phyloP scores from a whole-genome alignment of 768 basidiomycete genomes.

The Inosperma sp. region DNA sequence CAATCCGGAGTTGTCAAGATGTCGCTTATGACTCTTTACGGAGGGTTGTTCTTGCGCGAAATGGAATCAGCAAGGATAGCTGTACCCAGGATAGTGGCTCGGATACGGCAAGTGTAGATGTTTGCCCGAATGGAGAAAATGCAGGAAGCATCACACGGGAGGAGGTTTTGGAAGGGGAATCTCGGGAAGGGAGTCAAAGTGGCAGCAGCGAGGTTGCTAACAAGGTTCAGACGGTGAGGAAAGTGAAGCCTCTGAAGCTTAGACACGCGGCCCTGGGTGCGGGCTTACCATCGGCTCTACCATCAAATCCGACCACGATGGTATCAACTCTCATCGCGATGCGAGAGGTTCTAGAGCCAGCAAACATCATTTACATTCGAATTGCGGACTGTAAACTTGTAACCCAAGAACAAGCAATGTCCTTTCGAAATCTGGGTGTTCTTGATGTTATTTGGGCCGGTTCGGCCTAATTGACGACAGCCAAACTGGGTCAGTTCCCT shows the following conservation, averaged over 20 bases:
- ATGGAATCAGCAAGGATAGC: constrained; percentile 24
- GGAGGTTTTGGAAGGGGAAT: constrained; percentile 9
- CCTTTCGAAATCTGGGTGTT: constrained; percentile 37
- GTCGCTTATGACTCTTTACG: constrained; percentile 35
- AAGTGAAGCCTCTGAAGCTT: constrained; percentile 36
- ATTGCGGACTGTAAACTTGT: constrained; percentile 40
- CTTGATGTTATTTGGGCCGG: constrained; percentile 32
- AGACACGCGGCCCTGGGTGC: constrained; percentile 22
- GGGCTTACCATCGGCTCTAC: constrained; percentile 9
- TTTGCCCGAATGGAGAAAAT: background rate
- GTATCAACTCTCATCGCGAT: constrained; percentile 32
- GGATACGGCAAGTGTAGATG: background rate
- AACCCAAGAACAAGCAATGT: constrained; percentile 33
- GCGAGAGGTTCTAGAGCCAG: constrained; percentile 33
- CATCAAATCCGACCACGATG: constrained; percentile 19
- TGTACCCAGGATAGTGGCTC: constrained; percentile 12
- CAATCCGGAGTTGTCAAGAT: constrained; percentile 49
- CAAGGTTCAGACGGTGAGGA: constrained; percentile 19
- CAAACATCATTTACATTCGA: constrained; percentile 38
- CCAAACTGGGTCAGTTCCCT: background rate
- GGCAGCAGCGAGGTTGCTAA: background rate
- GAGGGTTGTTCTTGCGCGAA: constrained; percentile 35
- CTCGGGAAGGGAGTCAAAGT: constrained; percentile 12
- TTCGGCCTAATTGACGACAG: constrained; percentile 16
- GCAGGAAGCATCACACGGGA: constrained; percentile 10